Evolutionary conservation across 768 basidiomycete species (phyloP).

Genomic region (Macrolepiota albuminosa): DNA sequence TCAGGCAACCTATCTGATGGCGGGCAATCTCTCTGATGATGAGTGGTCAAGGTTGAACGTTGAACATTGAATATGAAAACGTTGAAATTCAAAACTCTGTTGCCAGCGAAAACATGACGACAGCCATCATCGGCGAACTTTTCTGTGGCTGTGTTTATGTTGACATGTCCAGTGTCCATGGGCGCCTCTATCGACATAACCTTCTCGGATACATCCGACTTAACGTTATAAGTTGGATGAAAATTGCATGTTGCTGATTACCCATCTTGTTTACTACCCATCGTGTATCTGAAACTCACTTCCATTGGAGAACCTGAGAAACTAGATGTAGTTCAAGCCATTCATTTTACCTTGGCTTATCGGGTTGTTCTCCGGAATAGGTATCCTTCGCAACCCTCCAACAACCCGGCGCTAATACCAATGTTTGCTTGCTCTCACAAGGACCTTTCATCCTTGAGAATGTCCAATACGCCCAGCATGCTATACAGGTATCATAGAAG

Average conservation of each 20-base stretch:
- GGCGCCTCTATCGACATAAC: not conserved
- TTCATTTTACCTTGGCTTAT: not conserved
- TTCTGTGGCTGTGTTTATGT: not conserved
- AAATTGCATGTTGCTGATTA: too few species aligned
- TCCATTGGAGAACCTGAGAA: not conserved
- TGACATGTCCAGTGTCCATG: not conserved
- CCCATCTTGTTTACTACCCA: not conserved
- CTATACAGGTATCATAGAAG: not conserved
- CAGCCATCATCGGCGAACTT: not conserved
- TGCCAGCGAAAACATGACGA: not conserved
- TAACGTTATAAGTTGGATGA: not conserved
- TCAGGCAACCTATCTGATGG: not conserved
- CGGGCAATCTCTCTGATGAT: not conserved
- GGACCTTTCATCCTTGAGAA: not conserved
- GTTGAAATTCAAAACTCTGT: not conserved
- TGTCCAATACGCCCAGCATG: too few species aligned
- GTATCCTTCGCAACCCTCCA: not conserved
- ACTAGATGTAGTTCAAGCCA: not conserved
- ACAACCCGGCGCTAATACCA: not conserved
- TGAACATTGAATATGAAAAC: too few species aligned
- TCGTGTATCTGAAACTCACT: not conserved
- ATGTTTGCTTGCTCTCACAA: not conserved
- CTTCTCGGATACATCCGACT: not conserved
- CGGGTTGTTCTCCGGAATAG: not conserved
- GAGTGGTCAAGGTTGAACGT: too few species aligned